Percentiles rank a stretch among this genome's conserved stretches.
Evolutionary conservation across 306 rosid genomes (phyloP).

Genomic region (Begonia loranthoides): DNA sequence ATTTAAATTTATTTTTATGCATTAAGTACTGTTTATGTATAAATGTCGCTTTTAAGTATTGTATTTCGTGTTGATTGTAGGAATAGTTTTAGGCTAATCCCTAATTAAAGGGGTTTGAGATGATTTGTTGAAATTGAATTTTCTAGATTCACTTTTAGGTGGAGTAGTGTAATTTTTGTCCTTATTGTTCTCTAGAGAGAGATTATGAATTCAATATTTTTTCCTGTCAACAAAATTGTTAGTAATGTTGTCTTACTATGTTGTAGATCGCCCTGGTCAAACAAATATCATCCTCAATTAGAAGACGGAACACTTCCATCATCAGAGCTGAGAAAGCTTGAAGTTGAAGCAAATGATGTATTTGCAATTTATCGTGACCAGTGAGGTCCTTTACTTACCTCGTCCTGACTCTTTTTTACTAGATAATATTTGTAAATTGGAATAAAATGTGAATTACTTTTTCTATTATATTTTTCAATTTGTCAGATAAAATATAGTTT

Average conservation of each 20-base stretch:
- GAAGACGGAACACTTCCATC: slow-evolving; percentile 90
- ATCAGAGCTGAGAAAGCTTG: slow-evolving; percentile 67
- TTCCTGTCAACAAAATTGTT: not conserved
- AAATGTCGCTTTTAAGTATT: too few relatives aligned
- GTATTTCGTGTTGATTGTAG: too few relatives aligned
- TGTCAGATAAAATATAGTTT: slow-evolving; percentile 4
- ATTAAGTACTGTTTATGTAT: too few relatives aligned
- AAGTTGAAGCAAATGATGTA: slow-evolving; percentile 84
- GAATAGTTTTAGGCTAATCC: too few relatives aligned
- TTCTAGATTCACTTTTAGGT: too few relatives aligned
- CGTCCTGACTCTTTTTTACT: slow-evolving; percentile 19
- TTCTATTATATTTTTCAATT: not conserved
- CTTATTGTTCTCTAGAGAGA: too few relatives aligned
- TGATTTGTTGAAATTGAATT: too few relatives aligned
- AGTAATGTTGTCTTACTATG: slow-evolving; percentile 1
- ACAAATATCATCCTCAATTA: slow-evolving; percentile 68
- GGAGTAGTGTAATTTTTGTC: too few relatives aligned
- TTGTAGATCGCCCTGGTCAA: slow-evolving; percentile 95
- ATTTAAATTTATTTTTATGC: too few relatives aligned
- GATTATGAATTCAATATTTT: not conserved
- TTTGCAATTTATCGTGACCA: slow-evolving; percentile 96
- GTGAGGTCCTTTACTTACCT: slow-evolving; percentile 98
- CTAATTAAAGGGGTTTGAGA: too few relatives aligned
- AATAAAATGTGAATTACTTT: not conserved
- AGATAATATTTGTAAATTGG: slow-evolving; percentile 6